These are phyloP conservation scores for Cryptosporidium andersoni DNA, from an alignment of 169 alveolate genomes.

Conservation along the genomic window DNA sequence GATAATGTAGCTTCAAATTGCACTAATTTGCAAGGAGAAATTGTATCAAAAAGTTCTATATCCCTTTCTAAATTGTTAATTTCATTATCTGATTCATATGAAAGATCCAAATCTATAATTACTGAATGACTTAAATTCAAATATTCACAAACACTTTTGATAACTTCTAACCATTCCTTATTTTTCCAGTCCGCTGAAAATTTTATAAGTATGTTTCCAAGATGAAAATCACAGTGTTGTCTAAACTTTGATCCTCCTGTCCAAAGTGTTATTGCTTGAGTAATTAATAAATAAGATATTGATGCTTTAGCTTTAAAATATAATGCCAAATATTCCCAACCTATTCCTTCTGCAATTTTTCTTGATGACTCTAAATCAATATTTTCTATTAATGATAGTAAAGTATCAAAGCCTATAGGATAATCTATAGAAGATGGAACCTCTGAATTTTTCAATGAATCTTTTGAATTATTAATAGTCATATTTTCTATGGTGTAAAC, in stretches of 20 bases:
- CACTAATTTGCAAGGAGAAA: no score
- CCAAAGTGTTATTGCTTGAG: constrained; percentile 28
- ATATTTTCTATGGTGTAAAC: no score
- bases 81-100: constrained; percentile 51
- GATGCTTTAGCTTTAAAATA: constrained; percentile 7
- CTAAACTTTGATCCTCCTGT: constrained; percentile 41
- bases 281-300: constrained; percentile 13
- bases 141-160: not conserved
- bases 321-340: constrained; percentile 6
- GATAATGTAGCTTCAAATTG: no score
- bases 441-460: no score
- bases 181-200: constrained; percentile 34
- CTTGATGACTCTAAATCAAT: constrained; percentile 23
- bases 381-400: not conserved
- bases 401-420: constrained; percentile 1
- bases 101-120: constrained; percentile 30
- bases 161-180: constrained; percentile 7
- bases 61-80: constrained; percentile 23
- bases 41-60: not conserved
- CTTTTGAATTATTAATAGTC: no score
- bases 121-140: constrained; percentile 27
- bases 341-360: constrained; percentile 21
- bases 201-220: constrained; percentile 20
- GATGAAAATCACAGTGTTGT: constrained; percentile 62
- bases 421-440: not conserved